phyloP scores from a whole-genome alignment of 2,329 filamentous ascomycete genomes.

The Monilinia fructigena region DNA sequence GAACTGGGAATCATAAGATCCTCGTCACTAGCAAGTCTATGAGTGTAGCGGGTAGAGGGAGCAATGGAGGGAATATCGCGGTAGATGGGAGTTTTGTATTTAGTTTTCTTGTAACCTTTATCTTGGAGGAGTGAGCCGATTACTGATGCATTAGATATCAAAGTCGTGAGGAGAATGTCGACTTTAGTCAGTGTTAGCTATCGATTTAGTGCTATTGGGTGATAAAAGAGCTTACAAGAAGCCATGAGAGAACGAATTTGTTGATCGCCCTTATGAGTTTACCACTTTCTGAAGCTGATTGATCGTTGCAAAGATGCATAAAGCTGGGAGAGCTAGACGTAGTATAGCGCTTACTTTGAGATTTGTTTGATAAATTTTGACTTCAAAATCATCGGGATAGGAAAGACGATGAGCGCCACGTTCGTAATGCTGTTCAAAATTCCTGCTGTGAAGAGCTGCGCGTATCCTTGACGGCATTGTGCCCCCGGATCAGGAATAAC shows the following conservation, averaged over 20 bases:
- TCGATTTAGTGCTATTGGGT: not conserved
- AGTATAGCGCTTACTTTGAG: conserved; percentile 15
- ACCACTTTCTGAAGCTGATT: conserved; percentile 78
- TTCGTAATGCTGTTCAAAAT: conserved; percentile 85
- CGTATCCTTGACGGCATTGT: conserved; percentile 79
- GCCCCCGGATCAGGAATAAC: conserved; percentile 79
- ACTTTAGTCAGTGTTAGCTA: conserved; percentile 40
- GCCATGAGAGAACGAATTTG: conserved; percentile 84
- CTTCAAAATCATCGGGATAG: conserved; percentile 79
- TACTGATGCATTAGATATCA: conserved; percentile 84
- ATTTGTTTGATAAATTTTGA: conserved; percentile 64
- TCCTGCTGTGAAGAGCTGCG: conserved; percentile 82
- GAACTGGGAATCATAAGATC: conserved; percentile 12
- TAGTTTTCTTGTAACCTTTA: conserved; percentile 82
- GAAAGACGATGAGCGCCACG: conserved; percentile 78
- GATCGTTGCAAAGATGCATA: conserved; percentile 73
- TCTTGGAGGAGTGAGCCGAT: conserved; percentile 90
- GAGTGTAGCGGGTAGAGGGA: conserved; percentile 2
- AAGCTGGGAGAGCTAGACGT: conserved; percentile 52
- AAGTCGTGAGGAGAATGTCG: conserved; percentile 82
- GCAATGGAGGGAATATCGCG: not conserved
- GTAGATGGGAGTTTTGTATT: conserved; percentile 53
- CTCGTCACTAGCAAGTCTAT: conserved; percentile 6
- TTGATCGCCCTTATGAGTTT: conserved; percentile 63
- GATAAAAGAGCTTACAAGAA: conserved; percentile 45